Evolutionary conservation across 352 stramenopile species (phyloP), one percentile per base, ranked within the genome.

Genomic region (Pythium insidiosum): DNA sequence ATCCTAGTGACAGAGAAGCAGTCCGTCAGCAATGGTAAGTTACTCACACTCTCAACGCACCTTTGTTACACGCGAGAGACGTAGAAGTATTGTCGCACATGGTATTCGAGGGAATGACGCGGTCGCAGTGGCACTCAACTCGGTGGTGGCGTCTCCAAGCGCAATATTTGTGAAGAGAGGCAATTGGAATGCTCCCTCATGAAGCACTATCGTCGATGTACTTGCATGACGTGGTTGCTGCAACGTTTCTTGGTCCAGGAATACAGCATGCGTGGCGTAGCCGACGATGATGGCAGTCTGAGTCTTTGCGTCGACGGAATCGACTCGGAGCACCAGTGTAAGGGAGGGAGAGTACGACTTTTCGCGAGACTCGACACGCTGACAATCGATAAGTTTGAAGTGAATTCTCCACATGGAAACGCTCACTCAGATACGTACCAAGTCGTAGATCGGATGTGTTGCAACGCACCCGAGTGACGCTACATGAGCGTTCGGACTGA

Each of bases 311-410:
- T 95, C 73, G 26, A 95, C 49, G 1, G 83, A 94, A 34, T 95
- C 86, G 10, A 96, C 37, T 16, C 86, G 76, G 28, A 95, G 68
- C 22, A 95, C 46, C 13, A 95, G 50, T n/a, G 81, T 94, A 22
- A 87, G 53, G 1, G 74, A 91, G 23, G 83, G 76, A 21, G 93
- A 85, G 54, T 94, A 88, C 2, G 29, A 47, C 31, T 67, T 68
- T 35, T 86, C 71, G 1, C 84, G 78, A 33, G 75, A 95, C 38
- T 95, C 86, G 41, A 73, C 43, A 38, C 64, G 78, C 77, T 88
- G 38, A 38, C 18, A 47, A 15, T 19, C 35, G 42, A 38, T 51
- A 21, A 15, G 28, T 9, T 33, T 33, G 15, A 15, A 33, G 15
- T 15, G 15, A 33, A n/a, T n/a, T n/a, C n/a, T n/a, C 15, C 28